Base-by-base conservation (phyloP, 257 asterid species). In the Solanum pennellii region DNA sequence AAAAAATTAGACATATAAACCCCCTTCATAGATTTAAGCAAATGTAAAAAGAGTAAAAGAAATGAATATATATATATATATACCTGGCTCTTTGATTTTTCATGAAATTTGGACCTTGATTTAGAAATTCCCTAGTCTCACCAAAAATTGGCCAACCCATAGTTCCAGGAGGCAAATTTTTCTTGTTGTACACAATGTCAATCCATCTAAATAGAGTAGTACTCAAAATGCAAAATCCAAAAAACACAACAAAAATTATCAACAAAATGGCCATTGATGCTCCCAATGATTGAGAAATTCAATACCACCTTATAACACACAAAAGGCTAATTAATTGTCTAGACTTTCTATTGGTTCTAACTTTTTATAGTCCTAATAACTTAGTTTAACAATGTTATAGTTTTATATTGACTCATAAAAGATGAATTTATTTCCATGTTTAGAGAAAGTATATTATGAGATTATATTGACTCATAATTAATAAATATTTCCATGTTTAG, bases 101-200 rank as follows among this genome's bases (percentile, higher is more conserved):
- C 95, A 96, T 94, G 89, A 92, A 96, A 7, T 82, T 52, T 9
- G 98, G 99, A 3, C 99, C 99, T 74, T 91, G 89, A 90, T 90
- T 90, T 16, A 93, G 80, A 83, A 95, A 95, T 6, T 92, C 89
- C 39, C 5, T 47, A 25, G 95, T 96, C 88, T 96, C 94, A 15
- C 98, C 99, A 88, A 96, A 90, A 86, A 96, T 65, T 15, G 98
- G 98, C 95, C 94, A 95, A 14, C 99, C 99, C 97, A 96, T 90
- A 14, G 96, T 89, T 18, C 99, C 99, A 11, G 93, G 97, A 39
- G 98, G 98, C 89, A 96, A 69, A 79, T 95, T 93, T 90, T 92
- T 93, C 80, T 74, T 89, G 18, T 31, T 59, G 68, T 91, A 88
- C 31, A 85, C 84, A n/a, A 92, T 80, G 25, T 87, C 88, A 88